Evolutionary conservation across 768 basidiomycete genomes (phyloP).

Genomic region (Clitopilus passeckerianus): DNA sequence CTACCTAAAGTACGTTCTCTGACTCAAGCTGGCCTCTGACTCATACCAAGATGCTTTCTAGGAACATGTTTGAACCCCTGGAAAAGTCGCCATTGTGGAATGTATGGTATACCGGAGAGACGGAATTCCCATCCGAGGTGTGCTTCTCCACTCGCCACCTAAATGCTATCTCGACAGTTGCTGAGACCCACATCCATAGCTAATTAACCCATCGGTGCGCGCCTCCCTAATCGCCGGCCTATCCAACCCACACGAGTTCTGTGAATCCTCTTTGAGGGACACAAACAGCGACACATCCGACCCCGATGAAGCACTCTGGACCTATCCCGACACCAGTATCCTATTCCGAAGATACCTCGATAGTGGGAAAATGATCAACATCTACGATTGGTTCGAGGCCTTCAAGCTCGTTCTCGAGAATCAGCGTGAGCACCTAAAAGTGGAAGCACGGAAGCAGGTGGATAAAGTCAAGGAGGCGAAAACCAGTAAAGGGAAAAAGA

Average conservation of each 20-base stretch:
- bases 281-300: background rate
- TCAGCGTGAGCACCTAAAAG: conserved; percentile 33
- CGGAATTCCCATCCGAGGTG: conserved; percentile 68
- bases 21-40: background rate
- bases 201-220: conserved; percentile 68
- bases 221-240: conserved; percentile 59
- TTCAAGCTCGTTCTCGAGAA: conserved; percentile 65
- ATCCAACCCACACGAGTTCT: conserved; percentile 51
- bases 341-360: conserved; percentile 74
- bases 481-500: conserved; percentile 9
- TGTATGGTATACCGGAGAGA: conserved; percentile 66
- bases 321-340: conserved; percentile 71
- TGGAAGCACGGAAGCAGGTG: conserved; percentile 10
- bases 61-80: conserved; percentile 36
- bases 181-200: conserved; percentile 25
- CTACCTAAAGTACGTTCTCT: conserved; percentile 41
- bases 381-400: conserved; percentile 85
- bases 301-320: conserved; percentile 30
- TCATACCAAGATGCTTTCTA: conserved; percentile 13
- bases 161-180: background rate
- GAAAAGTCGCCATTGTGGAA: conserved; percentile 59
- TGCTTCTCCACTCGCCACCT: background rate
- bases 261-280: conserved; percentile 10
- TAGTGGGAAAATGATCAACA: conserved; percentile 78
- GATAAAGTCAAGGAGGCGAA: conserved; percentile 18